Evolutionary conservation across 345 rosid species (phyloP).

Genomic region (Bruguiera parviflora): DNA sequence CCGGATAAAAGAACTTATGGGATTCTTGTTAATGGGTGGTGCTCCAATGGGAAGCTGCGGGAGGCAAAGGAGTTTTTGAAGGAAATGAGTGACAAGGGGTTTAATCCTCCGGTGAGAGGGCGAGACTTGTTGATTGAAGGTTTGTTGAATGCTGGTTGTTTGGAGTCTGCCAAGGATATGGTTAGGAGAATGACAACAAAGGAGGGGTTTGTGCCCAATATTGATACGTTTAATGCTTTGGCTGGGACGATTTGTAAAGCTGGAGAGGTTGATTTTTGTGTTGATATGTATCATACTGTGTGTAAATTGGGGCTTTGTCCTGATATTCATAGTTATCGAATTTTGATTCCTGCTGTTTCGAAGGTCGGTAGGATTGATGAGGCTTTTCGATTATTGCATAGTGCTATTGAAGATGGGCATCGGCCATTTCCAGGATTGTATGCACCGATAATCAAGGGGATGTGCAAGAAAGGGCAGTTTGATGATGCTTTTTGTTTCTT

Average conservation of each 20-base stretch:
- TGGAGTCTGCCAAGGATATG: conserved; percentile 80
- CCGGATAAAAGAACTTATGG: conserved; percentile 65
- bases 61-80: conserved; percentile 78
- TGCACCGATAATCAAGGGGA: conserved; percentile 76
- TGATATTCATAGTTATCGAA: conserved; percentile 64
- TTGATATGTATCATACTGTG: conserved; percentile 60
- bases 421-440: conserved; percentile 87
- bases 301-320: conserved; percentile 67
- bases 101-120: conserved; percentile 80
- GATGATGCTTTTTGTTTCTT: conserved; percentile 87
- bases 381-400: conserved; percentile 61
- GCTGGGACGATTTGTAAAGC: conserved; percentile 56
- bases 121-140: conserved; percentile 87
- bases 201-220: conserved; percentile 64
- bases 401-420: conserved; percentile 77
- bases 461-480: conserved; percentile 73
- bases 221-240: conserved; percentile 59
- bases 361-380: conserved; percentile 74
- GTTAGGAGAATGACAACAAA: conserved; percentile 65
- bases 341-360: conserved; percentile 80
- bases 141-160: conserved; percentile 65
- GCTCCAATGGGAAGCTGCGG: conserved; percentile 71
- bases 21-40: conserved; percentile 76
- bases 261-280: conserved; percentile 70
- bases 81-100: conserved; percentile 84